phyloP scores from a whole-genome alignment of 23 red algal genomes.

The Gracilaria gracilis region DNA sequence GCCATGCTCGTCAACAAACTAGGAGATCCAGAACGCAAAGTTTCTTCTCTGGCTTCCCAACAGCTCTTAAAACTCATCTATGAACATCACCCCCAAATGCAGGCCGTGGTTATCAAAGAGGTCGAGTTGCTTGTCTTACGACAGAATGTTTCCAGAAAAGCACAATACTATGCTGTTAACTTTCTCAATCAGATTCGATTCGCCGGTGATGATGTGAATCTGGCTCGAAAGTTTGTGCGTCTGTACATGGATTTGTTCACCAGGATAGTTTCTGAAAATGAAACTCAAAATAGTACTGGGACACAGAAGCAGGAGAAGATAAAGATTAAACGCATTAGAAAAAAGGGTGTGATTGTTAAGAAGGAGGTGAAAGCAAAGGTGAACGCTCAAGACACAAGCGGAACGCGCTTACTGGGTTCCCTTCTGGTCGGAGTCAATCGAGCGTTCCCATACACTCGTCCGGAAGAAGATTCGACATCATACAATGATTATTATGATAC shows the following conservation, averaged over 20 bases:
- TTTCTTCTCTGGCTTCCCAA: slow-evolving; percentile 73
- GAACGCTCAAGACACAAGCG: slow-evolving; percentile 23
- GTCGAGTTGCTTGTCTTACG: slow-evolving; percentile 68
- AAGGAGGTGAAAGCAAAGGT: slow-evolving; percentile 30
- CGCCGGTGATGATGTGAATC: slow-evolving; percentile 48
- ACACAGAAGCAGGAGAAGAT: background rate
- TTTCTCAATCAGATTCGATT: slow-evolving; percentile 79
- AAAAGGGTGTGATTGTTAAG: slow-evolving; percentile 1
- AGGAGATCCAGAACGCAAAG: slow-evolving; percentile 78
- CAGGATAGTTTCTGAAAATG: slow-evolving; percentile 11
- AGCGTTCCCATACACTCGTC: slow-evolving; percentile 72
- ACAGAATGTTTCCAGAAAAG: slow-evolving; percentile 43
- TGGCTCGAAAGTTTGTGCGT: slow-evolving; percentile 60
- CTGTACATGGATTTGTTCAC: slow-evolving; percentile 82
- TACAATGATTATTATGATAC: slow-evolving; percentile 72
- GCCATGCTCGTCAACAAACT: slow-evolving; percentile 90
- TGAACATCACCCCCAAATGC: slow-evolving; percentile 83
- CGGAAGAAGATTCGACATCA: slow-evolving; percentile 41
- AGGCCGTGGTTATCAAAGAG: slow-evolving; percentile 72
- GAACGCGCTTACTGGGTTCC: slow-evolving; percentile 71
- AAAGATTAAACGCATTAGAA: slow-evolving; percentile 54
- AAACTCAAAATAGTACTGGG: background rate
- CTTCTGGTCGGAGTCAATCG: slow-evolving; percentile 79
- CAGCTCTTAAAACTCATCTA: slow-evolving; percentile 72
- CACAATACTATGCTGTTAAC: slow-evolving; percentile 69